Evolutionary conservation across 1,139 yeast species (phyloP), one percentile per base, ranked within the genome.

Genomic region (Kodamaea derodonti): DNA sequence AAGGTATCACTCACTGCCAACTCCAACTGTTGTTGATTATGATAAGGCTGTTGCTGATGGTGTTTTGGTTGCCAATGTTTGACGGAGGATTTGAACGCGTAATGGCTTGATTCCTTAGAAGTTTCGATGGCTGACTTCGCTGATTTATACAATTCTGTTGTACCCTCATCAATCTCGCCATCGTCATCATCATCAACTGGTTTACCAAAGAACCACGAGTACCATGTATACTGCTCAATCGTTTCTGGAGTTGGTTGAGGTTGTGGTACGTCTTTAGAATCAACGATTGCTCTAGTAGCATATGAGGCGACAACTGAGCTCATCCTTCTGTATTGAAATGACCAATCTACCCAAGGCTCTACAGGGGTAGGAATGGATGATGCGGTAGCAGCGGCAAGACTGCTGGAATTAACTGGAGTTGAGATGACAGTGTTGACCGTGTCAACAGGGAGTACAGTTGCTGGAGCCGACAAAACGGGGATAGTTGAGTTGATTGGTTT

Each of bases 1-100:
- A 50, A 43, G 0, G 78, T 70, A 4, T 62, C 68, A 24, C 56
- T 44, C 0, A 72, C 77, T 0, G 74, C 62, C 27, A 72, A 42
- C 34, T 66, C 70, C 20, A 52, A 43, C 4, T 35, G 39, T 30
- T 37, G 37, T 14, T 37, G 39, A 14, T 40, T 34, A 16, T 38
- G 30, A 15, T 27, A 34, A 12, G 23, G 31, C 20, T 30, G 33
- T 14, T 29, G 28, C 30, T 36, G 14, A 32, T 30, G 18, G 53
- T 58, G 33, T 14, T 14, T 25, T 25, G 28, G 28, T 50, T 38
- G 8, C 55, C 49, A 17, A 48, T 45, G 31, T n/a, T 36, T 38
- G 9, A 34, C 31, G 1, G 55, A 46, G 15, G 54, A 58, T 36
- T 54, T 59, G 34, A 59, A 56, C 13, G 71, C 73, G 43, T 66